Percentiles rank a stretch among this genome's conserved stretches.
Conservation (phyloP, 164 flowering plant genomes). For the Protea cynaroides region DNA sequence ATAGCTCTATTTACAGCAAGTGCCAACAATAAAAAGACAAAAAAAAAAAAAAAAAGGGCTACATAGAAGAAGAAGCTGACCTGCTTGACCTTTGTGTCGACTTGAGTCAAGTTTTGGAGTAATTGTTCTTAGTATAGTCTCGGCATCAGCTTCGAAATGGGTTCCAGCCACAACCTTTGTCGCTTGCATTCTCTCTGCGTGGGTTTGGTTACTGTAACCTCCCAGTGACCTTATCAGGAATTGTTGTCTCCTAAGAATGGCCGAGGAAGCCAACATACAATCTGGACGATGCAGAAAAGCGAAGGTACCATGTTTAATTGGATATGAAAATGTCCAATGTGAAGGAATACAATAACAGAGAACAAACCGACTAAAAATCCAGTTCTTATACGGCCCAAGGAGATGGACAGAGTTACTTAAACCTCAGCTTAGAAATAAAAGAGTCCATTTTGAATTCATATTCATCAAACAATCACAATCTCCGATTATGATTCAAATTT, state of each 20-base stretch:
- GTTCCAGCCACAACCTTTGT: conserved; percentile 12
- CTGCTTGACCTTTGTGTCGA: conserved; percentile 93
- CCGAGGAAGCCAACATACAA: conserved; percentile 28
- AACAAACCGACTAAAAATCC: too few species aligned
- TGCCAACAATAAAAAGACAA: not conserved
- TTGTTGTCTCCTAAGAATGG: conserved; percentile 59
- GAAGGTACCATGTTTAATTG: conserved; percentile 23
- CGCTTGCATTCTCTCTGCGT: conserved; percentile 13
- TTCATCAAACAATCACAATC: too few species aligned
- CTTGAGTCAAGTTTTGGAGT: conserved; percentile 63
- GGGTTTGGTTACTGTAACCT: conserved; percentile 14
- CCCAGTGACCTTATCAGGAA: conserved; percentile 48
- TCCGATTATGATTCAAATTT: too few species aligned
- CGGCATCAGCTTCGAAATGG: conserved; percentile 62
- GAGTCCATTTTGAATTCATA: too few species aligned
- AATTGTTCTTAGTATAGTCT: conserved; percentile 53
- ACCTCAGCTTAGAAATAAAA: too few species aligned
- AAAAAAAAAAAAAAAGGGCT: too few species aligned
- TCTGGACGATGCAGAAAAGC: conserved; percentile 9
- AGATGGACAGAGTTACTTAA: too few species aligned
- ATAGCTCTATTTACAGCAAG: not conserved
- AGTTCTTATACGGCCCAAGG: too few species aligned
- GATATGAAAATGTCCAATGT: not conserved
- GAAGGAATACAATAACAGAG: too few species aligned
- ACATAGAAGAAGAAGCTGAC: conserved; percentile 23